Percentiles rank a stretch among this genome's conserved stretches.
phyloP scores from a whole-genome alignment of 768 basidiomycete species.

The Neoboletus magnificus region DNA sequence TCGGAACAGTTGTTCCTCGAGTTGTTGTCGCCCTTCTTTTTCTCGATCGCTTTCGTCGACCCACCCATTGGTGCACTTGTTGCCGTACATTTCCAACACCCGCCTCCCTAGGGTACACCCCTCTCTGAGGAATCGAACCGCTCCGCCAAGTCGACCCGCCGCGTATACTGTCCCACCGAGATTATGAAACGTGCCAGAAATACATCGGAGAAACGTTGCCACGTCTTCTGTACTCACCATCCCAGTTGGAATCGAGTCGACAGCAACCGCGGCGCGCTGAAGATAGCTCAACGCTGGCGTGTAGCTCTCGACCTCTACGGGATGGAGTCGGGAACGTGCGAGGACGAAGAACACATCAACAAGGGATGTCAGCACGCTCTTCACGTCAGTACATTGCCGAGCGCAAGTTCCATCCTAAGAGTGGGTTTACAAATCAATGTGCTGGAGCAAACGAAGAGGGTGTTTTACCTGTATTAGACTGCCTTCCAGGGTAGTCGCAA shows the following conservation, averaged over 20 bases:
- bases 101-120: slow-evolving; percentile 54
- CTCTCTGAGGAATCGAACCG: slow-evolving; percentile 63
- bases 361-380: slow-evolving; percentile 40
- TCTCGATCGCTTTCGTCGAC: slow-evolving; percentile 26
- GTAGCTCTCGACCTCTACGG: slow-evolving; percentile 45
- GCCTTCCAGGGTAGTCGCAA: slow-evolving; percentile 33
- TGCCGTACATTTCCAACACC: slow-evolving; percentile 37
- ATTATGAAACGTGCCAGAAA: slow-evolving; percentile 71
- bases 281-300: slow-evolving; percentile 46
- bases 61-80: neutral
- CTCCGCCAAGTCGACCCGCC: slow-evolving; percentile 54
- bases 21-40: slow-evolving; percentile 49
- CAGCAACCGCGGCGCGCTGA: slow-evolving; percentile 35
- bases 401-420: slow-evolving; percentile 2
- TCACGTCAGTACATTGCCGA: slow-evolving; percentile 17
- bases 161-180: slow-evolving; percentile 70
- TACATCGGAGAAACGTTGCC: slow-evolving; percentile 62
- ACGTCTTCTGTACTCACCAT: slow-evolving; percentile 16
- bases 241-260: slow-evolving; percentile 12
- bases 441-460: neutral
- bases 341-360: slow-evolving; percentile 57
- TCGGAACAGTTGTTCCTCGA: slow-evolving; percentile 63
- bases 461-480: slow-evolving; percentile 30
- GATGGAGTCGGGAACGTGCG: slow-evolving; percentile 41
- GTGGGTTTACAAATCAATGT: neutral